phyloP scores from a whole-genome alignment of 768 basidiomycete species.

The Pleurotus djamor region DNA sequence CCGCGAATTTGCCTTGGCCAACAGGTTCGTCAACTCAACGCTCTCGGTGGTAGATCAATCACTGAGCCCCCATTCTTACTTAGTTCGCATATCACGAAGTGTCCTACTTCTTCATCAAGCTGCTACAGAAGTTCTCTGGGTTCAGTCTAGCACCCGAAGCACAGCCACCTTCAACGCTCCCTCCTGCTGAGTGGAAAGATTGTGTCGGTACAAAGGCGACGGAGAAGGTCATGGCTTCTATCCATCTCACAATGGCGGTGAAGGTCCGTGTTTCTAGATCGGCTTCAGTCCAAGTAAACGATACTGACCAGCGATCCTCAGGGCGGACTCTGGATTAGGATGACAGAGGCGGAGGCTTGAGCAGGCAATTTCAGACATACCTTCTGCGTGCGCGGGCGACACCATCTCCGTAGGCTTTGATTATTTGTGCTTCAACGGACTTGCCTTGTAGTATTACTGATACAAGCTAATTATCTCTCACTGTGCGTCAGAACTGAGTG shows the following conservation, averaged over 20 bases:
- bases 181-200: constrained; percentile 45
- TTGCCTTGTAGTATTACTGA: neutral
- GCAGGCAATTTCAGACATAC: neutral
- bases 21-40: constrained; percentile 32
- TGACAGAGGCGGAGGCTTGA: constrained; percentile 14
- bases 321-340: constrained; percentile 56
- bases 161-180: constrained; percentile 39
- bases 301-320: constrained; percentile 13
- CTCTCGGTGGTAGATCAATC: neutral
- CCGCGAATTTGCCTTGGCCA: constrained; percentile 62
- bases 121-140: constrained; percentile 56
- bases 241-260: constrained; percentile 53
- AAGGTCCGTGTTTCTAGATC: constrained; percentile 28
- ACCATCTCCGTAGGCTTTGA: neutral
- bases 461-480: neutral
- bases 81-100: constrained; percentile 31
- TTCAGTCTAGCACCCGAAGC: constrained; percentile 45
- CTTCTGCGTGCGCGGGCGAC: neutral
- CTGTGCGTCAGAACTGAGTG: neutral
- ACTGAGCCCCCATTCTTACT: neutral
- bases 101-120: constrained; percentile 61
- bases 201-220: constrained; percentile 43
- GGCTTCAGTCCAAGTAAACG: neutral
- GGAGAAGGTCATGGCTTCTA: constrained; percentile 51
- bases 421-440: neutral